phyloP scores from a whole-genome alignment of 768 basidiomycete genomes.

The Sarcomyxa edulis region DNA sequence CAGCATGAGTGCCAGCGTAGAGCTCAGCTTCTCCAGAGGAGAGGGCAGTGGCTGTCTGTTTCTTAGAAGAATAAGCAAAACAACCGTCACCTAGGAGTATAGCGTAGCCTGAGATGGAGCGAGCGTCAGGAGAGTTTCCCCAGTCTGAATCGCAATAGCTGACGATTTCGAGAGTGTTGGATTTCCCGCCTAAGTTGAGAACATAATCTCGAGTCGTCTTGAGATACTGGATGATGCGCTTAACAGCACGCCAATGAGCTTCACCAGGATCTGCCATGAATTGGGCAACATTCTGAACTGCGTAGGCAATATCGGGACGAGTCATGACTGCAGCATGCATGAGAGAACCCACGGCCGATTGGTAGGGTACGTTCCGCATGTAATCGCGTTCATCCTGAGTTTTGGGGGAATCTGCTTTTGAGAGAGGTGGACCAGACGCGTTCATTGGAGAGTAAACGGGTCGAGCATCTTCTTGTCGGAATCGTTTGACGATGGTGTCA shows the following conservation, averaged over 20 bases:
- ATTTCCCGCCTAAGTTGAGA: slow-evolving; percentile 10
- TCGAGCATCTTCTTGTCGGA: slow-evolving; percentile 11
- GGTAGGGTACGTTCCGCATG: slow-evolving; percentile 7
- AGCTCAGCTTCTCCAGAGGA: slow-evolving; percentile 28
- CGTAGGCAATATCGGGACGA: slow-evolving; percentile 18
- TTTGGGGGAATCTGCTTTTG: slow-evolving; percentile 6
- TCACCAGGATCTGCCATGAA: slow-evolving; percentile 21
- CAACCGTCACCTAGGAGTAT: slow-evolving; percentile 19
- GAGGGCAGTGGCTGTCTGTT: slow-evolving; percentile 24
- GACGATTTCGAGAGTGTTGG: slow-evolving; percentile 1
- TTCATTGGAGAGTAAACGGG: slow-evolving; percentile 14
- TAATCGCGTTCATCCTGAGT: slow-evolving; percentile 4
- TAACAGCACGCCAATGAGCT: slow-evolving; percentile 21
- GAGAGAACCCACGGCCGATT: slow-evolving; percentile 15
- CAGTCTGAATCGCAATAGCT: slow-evolving; percentile 19
- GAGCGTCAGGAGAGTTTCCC: slow-evolving; percentile 15
- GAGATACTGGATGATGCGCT: slow-evolving; percentile 27
- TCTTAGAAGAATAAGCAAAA: slow-evolving; percentile 25
- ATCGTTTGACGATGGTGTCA: slow-evolving; percentile 17
- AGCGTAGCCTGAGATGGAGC: slow-evolving; percentile 22
- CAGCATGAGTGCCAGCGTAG: slow-evolving; percentile 19
- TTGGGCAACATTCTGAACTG: slow-evolving; percentile 17
- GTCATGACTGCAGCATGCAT: slow-evolving; percentile 19
- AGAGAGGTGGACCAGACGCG: slow-evolving; percentile 6
- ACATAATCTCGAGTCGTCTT: slow-evolving; percentile 6